A percentile compares a stretch with the other conserved stretches of the same genome.
These are phyloP conservation scores for Diaporthe capsici DNA, from an alignment of 2,329 filamentous ascomycete genomes.

Conservation along the genomic window DNA sequence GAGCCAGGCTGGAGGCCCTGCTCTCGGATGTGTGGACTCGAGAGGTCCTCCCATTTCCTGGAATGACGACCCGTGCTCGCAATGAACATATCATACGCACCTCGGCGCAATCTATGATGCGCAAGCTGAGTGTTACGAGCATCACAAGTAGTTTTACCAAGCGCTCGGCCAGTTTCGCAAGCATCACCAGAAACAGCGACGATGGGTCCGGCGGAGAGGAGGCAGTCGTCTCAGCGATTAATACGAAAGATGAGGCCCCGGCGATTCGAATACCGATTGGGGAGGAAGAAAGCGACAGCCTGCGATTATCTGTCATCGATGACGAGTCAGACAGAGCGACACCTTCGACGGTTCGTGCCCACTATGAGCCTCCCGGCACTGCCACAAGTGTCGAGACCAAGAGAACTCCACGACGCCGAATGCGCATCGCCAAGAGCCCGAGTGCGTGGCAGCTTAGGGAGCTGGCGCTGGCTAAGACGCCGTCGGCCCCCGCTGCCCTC, in stretches of 20 bases:
- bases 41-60: conserved; percentile 84
- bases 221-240: not conserved
- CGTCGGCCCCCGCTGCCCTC: conserved; percentile 36
- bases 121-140: conserved; percentile 87
- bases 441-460: conserved; percentile 38
- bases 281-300: not conserved
- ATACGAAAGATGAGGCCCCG: not conserved
- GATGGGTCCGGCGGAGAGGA: conserved; percentile 47
- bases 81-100: conserved; percentile 80
- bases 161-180: conserved; percentile 72
- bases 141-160: conserved; percentile 83
- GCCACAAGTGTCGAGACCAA: not conserved
- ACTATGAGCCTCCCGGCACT: not conserved
- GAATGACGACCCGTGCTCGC: conserved; percentile 77
- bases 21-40: conserved; percentile 88
- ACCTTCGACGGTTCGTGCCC: conserved; percentile 21
- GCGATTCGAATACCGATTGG: not conserved
- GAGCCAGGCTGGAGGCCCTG: conserved; percentile 81
- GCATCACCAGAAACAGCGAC: conserved; percentile 50
- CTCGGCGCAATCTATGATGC: conserved; percentile 88
- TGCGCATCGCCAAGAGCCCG: conserved; percentile 39
- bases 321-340: conserved; percentile 37
- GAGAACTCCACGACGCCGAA: conserved; percentile 24
- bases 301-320: conserved; percentile 32
- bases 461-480: conserved; percentile 10